Percentiles rank a stretch among this genome's conserved stretches.
Evolutionary conservation across 164 flowering plant genomes (phyloP).

Genomic region (Taxillus chinensis): DNA sequence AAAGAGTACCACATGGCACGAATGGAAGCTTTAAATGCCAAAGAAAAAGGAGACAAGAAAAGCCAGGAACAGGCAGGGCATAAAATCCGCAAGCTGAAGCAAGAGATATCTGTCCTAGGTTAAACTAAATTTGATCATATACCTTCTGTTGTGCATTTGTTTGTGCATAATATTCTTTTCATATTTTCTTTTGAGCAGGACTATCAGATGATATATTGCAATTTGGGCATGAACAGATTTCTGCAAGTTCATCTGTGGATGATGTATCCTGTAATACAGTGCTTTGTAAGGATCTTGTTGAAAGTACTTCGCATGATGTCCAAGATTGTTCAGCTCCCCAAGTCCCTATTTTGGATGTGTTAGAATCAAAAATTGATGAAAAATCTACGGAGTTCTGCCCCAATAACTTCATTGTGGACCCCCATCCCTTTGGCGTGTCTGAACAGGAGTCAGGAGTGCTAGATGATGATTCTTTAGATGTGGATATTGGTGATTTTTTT

Average conservation of each 20-base stretch:
- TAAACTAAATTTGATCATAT: neutral
- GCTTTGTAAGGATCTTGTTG: constrained; percentile 14
- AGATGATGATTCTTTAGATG: constrained; percentile 39
- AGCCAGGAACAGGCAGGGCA: constrained; percentile 60
- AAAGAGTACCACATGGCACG: constrained; percentile 66
- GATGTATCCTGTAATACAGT: constrained; percentile 12
- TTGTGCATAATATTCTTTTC: constrained; percentile 5
- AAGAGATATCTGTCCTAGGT: constrained; percentile 80
- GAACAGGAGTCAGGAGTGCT: constrained; percentile 13
- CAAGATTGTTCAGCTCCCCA: constrained; percentile 7
- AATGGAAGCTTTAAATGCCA: constrained; percentile 60
- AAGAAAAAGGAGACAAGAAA: constrained; percentile 64
- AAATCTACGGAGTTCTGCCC: constrained; percentile 13
- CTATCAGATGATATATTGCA: constrained; percentile 50
- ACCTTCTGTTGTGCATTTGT: neutral
- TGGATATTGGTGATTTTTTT: constrained; percentile 61
- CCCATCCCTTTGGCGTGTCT: constrained; percentile 13
- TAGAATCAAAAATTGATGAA: constrained; percentile 18
- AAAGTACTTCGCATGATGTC: constrained; percentile 8
- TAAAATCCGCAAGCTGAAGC: constrained; percentile 73
- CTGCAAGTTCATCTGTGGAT: constrained; percentile 9
- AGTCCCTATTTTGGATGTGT: constrained; percentile 5
- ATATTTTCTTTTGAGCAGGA: constrained; percentile 32
- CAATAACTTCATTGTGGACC: constrained; percentile 8
- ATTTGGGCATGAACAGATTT: constrained; percentile 25